Base-by-base conservation (phyloP, 768 basidiomycete genomes). In the Phylloporus sp. region DNA sequence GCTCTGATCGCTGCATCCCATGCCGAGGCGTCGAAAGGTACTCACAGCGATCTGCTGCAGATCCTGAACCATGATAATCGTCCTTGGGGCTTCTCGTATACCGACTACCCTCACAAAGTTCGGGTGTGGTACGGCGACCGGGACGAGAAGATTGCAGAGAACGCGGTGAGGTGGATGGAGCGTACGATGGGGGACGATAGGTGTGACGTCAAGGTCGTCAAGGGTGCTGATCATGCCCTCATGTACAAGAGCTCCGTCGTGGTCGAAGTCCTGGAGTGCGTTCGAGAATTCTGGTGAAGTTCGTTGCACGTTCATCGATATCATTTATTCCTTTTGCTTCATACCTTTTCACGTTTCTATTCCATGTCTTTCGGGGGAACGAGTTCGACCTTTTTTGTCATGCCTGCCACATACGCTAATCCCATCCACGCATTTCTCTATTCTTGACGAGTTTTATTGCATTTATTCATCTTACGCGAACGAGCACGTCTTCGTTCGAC, bases 1-100 rank as follows among this genome's bases (percentile, higher is more conserved):
- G 92, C 92, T 3, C 76, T 99, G 26, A 82, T 94, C 34, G 90
- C 90, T 20, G 95, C 95, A 0, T 94, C 92, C 1, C 94, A 99
- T 63, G 86, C 94, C 3, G 95, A 98, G 63, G 92, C 91, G 5
- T 80, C 91, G 21, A 85, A 84, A 53, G 94, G 96, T 38, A 89
- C 88, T 0, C 90, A 95, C 57, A 79, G 82, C 46, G 96, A 99
- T 68, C 77, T 99, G 14, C 63, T 97, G 49, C 85, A 90, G 57
- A 95, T 99, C 61, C 74, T 97, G 44, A 92, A 94, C 58, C 90
- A 90, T 54, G 87, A 90, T 55, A 82, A 86, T 36, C 81, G 82
- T 52, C 82, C 88, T 1, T 91, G 89, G 88, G 95, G 90, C 1
- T 94, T 96, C 69, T 84, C 83, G 9, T 97, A 97, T 62, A 65